A percentile compares a stretch with the other conserved stretches of the same genome.
Evolutionary conservation across 1,284 basidiomycete species (phyloP).

Genomic region (Baeospora myosura): DNA sequence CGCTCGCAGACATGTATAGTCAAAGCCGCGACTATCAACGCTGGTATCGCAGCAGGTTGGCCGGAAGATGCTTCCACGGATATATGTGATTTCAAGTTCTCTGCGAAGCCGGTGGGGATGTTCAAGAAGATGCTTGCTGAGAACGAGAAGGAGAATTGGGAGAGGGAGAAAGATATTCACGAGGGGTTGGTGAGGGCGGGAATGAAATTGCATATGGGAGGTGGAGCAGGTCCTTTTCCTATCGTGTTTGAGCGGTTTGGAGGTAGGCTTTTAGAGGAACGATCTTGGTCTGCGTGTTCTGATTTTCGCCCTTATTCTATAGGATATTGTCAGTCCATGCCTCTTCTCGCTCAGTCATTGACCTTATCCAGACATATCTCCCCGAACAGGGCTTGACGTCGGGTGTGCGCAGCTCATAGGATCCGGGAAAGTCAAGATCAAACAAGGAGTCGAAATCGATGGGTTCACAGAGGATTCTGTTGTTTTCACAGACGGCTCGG

Average conservation of each 20-base stretch:
- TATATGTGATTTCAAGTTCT: conserved; percentile 37
- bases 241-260: conserved; percentile 23
- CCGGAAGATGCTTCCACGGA: conserved; percentile 34
- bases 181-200: conserved; percentile 30
- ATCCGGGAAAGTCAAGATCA: conserved; percentile 21
- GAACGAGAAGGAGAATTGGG: conserved; percentile 20
- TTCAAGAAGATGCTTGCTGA: conserved; percentile 27
- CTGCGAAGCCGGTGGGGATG: conserved; percentile 32
- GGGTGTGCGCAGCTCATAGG: conserved; percentile 28
- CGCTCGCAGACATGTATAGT: conserved; percentile 32
- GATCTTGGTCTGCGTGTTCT: neutral
- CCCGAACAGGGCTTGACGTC: conserved; percentile 29
- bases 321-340: conserved; percentile 24
- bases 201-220: conserved; percentile 28
- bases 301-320: conserved; percentile 1
- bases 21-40: conserved; percentile 20
- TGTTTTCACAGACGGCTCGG: conserved; percentile 25
- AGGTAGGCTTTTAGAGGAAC: conserved; percentile 19
- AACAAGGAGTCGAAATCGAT: conserved; percentile 22
- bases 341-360: too few species aligned
- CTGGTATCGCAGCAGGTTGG: conserved; percentile 23
- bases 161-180: conserved; percentile 26
- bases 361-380: neutral
- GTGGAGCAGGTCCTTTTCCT: conserved; percentile 21
- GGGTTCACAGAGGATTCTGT: conserved; percentile 18